Evolutionary conservation across 495 filamentous ascomycete genomes (phyloP).

Genomic region (Bryoglossum gracile): DNA sequence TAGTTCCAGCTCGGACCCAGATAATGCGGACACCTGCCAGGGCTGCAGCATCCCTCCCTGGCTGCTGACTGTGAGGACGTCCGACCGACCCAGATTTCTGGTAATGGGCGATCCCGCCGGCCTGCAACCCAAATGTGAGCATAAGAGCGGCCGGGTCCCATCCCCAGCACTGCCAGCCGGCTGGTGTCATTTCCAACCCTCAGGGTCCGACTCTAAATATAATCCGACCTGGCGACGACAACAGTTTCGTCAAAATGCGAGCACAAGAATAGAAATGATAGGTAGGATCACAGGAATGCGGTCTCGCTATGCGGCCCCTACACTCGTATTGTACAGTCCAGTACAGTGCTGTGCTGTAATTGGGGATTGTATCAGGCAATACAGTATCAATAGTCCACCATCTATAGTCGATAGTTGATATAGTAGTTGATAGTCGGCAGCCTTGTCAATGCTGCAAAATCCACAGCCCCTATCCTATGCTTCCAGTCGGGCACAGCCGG

Average conservation of each 20-base stretch:
- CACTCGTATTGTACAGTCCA: too few relatives aligned
- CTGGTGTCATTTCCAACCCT: slow-evolving; percentile 12
- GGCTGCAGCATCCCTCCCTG: not conserved
- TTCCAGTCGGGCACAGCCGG: too few relatives aligned
- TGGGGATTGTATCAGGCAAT: too few relatives aligned
- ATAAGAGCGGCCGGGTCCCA: not conserved
- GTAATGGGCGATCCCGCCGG: slow-evolving; percentile 1
- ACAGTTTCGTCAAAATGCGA: not conserved
- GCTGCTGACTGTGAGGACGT: not conserved
- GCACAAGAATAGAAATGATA: not conserved
- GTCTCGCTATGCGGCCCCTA: not conserved
- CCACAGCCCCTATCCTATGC: too few relatives aligned
- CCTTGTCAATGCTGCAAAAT: too few relatives aligned
- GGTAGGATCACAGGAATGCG: not conserved
- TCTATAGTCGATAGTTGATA: not conserved
- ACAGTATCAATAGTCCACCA: too few relatives aligned
- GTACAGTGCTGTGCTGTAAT: too few relatives aligned
- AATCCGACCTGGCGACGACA: not conserved
- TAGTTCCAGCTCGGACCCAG: not conserved
- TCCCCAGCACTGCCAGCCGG: too few relatives aligned
- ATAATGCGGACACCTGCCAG: not conserved
- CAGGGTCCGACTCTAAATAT: slow-evolving; percentile 9
- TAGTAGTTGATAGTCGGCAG: not conserved
- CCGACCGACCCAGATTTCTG: slow-evolving; percentile 2
- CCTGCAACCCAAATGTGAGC: not conserved